Base-by-base conservation (phyloP, 768 basidiomycete species). In the Psilocybe sp. region DNA sequence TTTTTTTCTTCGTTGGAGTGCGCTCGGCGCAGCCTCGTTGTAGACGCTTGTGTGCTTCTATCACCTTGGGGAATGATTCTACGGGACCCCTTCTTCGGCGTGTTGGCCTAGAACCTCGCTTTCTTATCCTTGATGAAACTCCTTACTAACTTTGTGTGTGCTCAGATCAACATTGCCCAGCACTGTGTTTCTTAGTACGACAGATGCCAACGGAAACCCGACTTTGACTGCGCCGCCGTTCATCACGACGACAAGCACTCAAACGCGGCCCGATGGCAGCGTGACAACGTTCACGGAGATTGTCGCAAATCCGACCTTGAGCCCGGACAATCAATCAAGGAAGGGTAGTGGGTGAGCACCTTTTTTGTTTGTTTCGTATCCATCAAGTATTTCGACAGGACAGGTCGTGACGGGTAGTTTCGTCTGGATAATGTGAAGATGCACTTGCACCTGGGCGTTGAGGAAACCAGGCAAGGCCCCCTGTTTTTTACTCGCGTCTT, bases 301-400 rank as follows among this genome's bases (percentile, higher is more conserved):
- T 16, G 69, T 81, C 34, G 71, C 80, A n/a, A 90, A 90, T 60
- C 89, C 87, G 15, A 89, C 89, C 14, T 74, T 90, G 36, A 78
- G 70, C 46, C 67, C 80, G 11, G 71, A 84, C 61, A 70, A 72
- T 37, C 59, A 60, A 35, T 68, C 64, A 44, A 62, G 68, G 11
- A 69, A 60, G 39, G 62, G 64, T 47, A 77, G 78, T 40, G 70
- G 80, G 88, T 89, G 64, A 66, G 82, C 68, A 18, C 33, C 34
- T 39, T 36, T 39, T 38, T n/a, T 41, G 35, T 46, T 40, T 40
- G 19, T 49, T 34, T 33, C 40, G 11, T 39, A 52, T 51, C n/a
- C 7, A 28, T 28, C 23, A 28, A 28, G 23, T 28, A 7, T 28
- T 46, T n/a, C 31, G 32, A 18, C 31, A 12, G n/a, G 18, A 31